Conservation (phyloP, 495 filamentous ascomycete species). For the Bathelium albidoporum region DNA sequence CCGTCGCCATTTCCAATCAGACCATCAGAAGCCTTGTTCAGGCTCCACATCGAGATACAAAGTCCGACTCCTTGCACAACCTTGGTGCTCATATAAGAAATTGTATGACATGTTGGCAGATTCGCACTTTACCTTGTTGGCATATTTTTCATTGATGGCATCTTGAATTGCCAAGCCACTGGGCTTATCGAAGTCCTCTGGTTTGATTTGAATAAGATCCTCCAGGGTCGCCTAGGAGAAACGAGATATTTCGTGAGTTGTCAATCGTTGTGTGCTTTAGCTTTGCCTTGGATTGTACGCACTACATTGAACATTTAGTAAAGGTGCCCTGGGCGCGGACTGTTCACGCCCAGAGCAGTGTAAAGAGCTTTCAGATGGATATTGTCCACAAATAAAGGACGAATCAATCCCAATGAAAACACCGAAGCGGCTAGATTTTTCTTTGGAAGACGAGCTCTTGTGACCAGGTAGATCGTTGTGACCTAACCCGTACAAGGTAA, state of each 20-base stretch:
- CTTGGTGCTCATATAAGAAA: slow-evolving; percentile 23
- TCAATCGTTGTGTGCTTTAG: background rate
- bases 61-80: slow-evolving; percentile 75
- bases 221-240: slow-evolving; percentile 54
- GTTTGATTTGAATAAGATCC: slow-evolving; percentile 84
- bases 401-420: background rate
- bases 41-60: slow-evolving; percentile 82
- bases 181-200: slow-evolving; percentile 71
- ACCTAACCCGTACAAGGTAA: too few species aligned
- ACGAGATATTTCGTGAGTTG: background rate
- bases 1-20: slow-evolving; percentile 73
- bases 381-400: background rate
- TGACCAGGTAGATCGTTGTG: too few species aligned
- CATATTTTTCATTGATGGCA: slow-evolving; percentile 89
- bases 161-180: slow-evolving; percentile 76
- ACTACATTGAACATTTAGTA: background rate
- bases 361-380: background rate
- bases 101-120: slow-evolving; percentile 3
- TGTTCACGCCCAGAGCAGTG: background rate
- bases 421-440: too few species aligned
- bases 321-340: background rate
- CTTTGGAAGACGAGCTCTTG: too few species aligned
- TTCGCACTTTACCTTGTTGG: slow-evolving; percentile 57
- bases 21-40: slow-evolving; percentile 79
- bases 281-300: background rate